Base-by-base conservation (phyloP, 2,329 filamentous ascomycete species). In the Plectosphaerella sp. region DNA sequence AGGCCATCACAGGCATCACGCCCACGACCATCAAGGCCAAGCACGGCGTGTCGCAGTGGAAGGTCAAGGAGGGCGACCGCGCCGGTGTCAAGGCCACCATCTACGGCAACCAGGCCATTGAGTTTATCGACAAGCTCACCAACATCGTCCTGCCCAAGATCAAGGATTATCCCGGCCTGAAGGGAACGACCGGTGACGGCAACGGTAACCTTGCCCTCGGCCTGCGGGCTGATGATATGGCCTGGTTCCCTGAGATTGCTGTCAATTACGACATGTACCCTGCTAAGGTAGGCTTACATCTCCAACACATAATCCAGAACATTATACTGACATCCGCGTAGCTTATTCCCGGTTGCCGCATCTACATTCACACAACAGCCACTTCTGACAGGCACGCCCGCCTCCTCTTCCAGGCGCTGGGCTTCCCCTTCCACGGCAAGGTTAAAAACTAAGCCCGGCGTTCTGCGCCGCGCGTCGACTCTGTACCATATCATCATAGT, bases 101-200 rank as follows among this genome's bases (percentile, higher is more conserved):
- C 57, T 77, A 79, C 52, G 91, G 90, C 28, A 87, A 94, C 67
- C 81, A 87, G 54, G 94, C 95, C 63, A 89, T 90, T 57, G 87
- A 97, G 68, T 97, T 99, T 68, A 67, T 99, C 45, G 88, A 93
- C 64, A 96, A 96, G 75, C 77, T 91, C 60, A 78, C 97, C 51
- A 91, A 96, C 66, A 77, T 97, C 9, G 92, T 99, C 6, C 79
- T 97, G 66, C 94, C 94, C 39, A 89, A 86, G 65, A 95, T 99
- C 72, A 99, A 97, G 78, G 94, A 99, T 61, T 99, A 91, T 88
- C 83, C 82, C 52, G 94, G 94, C 18, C 64, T 84, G 52, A 65
- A 72, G 59, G 77, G 70, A 54, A 68, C 63, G 43, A 89, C 89
- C 39, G 94, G 94, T 64, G 94, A 99, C 68, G 86, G 84, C 64